Evolutionary conservation across 495 filamentous ascomycete genomes (phyloP).

Genomic region (Penicillium mononematosum): DNA sequence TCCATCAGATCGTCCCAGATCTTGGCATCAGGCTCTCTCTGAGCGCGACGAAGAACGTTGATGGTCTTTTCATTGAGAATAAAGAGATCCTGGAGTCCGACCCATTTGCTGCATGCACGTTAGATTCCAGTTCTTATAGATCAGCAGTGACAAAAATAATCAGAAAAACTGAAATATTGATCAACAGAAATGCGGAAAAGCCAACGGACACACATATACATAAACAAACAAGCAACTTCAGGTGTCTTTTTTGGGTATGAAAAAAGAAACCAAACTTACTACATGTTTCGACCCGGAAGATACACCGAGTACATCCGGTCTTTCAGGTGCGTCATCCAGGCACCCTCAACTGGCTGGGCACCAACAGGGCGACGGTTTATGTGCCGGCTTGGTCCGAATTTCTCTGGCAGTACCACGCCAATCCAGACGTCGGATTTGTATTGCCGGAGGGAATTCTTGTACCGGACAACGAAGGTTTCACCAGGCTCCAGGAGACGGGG

Average conservation of each 20-base stretch:
- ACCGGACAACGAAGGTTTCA: constrained; percentile 14
- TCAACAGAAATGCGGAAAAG: too few species aligned
- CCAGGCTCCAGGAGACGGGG: constrained; percentile 13
- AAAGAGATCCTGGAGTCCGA: constrained; percentile 10
- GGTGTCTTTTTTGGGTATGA: neutral
- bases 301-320: constrained; percentile 20
- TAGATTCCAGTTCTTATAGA: neutral
- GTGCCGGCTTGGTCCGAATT: constrained; percentile 3
- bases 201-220: neutral
- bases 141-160: neutral
- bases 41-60: neutral
- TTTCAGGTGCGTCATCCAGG: constrained; percentile 6
- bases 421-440: constrained; percentile 25
- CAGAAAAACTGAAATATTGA: neutral
- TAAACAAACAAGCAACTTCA: neutral
- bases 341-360: constrained; percentile 7
- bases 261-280: constrained; percentile 19
- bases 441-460: constrained; percentile 14
- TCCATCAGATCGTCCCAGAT: constrained; percentile 11
- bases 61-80: constrained; percentile 1
- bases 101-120: constrained; percentile 13
- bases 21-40: neutral
- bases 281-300: constrained; percentile 21
- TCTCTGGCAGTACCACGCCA: constrained; percentile 9
- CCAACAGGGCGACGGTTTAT: constrained; percentile 9